phyloP scores from a whole-genome alignment of 306 rosid species.

The Inga oerstediana region DNA sequence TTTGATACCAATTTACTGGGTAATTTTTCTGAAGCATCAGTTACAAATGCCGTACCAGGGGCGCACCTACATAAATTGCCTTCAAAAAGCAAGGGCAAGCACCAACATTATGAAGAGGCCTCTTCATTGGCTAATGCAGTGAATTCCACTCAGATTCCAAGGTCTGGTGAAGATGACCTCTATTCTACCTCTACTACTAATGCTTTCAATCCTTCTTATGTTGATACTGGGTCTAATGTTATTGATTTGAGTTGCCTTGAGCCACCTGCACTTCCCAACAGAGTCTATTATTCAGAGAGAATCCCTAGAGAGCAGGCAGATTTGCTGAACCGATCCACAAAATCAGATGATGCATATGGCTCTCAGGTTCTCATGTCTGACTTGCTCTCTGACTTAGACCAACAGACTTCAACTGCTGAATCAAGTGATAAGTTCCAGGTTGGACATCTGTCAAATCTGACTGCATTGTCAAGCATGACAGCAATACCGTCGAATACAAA shows the following conservation, averaged over 20 bases:
- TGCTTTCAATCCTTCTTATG: conserved; percentile 52
- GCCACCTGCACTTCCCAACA: conserved; percentile 68
- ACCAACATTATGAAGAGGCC: conserved; percentile 53
- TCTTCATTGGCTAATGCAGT: conserved; percentile 46
- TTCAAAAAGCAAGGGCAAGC: conserved; percentile 55
- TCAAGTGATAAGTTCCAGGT: conserved; percentile 45
- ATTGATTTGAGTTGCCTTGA: conserved; percentile 70
- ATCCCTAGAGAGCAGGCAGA: conserved; percentile 86
- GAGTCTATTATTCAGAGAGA: conserved; percentile 87
- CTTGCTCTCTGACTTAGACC: conserved; percentile 57
- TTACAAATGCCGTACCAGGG: conserved; percentile 43
- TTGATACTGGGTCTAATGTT: conserved; percentile 56
- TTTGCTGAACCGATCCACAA: conserved; percentile 75
- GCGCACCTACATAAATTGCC: conserved; percentile 38
- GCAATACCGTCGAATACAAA: conserved; percentile 43
- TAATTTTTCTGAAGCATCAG: conserved; percentile 47
- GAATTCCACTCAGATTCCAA: conserved; percentile 52
- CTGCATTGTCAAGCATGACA: conserved; percentile 44
- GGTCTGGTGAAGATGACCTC: conserved; percentile 53
- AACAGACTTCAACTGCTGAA: conserved; percentile 49
- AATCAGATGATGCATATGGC: conserved; percentile 83
- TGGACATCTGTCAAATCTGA: conserved; percentile 47
- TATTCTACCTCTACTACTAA: conserved; percentile 43
- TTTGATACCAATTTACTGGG: conserved; percentile 40
- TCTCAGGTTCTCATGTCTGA: conserved; percentile 63